Evolutionary conservation across 495 filamentous ascomycete species (phyloP).

Genomic region (Aspergillus nanangensis): DNA sequence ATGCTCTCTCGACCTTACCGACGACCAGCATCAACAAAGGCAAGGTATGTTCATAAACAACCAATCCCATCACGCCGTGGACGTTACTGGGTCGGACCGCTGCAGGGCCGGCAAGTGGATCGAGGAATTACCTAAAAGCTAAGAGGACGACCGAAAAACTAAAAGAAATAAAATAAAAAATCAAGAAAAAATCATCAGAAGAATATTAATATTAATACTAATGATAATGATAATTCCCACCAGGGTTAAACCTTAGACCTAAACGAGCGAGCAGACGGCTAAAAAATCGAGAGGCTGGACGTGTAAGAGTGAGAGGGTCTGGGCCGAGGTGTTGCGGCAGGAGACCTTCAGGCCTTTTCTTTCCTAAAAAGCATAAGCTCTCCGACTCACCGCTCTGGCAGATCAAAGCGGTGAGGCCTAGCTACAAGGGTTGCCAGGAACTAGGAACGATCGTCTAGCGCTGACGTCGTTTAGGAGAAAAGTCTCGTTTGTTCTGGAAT

Average conservation of each 20-base stretch:
- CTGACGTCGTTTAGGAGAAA: background rate
- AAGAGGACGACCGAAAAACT: too few relatives aligned
- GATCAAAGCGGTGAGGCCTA: constrained; percentile 20
- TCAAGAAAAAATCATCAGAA: too few relatives aligned
- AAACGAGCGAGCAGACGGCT: background rate
- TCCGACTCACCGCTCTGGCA: constrained; percentile 17
- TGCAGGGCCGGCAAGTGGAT: constrained; percentile 24
- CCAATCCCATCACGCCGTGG: constrained; percentile 2
- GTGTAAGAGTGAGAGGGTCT: constrained; percentile 4
- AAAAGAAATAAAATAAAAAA: too few relatives aligned
- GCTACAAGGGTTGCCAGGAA: constrained; percentile 2
- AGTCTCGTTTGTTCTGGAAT: too few relatives aligned
- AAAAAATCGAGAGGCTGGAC: constrained; percentile 18
- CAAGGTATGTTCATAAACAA: too few relatives aligned
- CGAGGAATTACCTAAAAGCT: constrained; percentile 5
- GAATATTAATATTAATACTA: too few relatives aligned
- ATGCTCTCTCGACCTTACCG: too few relatives aligned
- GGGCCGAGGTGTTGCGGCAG: background rate
- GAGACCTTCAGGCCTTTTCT: background rate
- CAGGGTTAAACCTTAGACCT: constrained; percentile 7
- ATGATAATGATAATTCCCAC: too few relatives aligned
- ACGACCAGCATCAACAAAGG: too few relatives aligned
- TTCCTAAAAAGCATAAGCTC: constrained; percentile 7
- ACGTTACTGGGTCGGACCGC: constrained; percentile 23
- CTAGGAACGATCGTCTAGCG: background rate